Conservation (phyloP, 257 asterid species). For the Nicotiana paniculata region DNA sequence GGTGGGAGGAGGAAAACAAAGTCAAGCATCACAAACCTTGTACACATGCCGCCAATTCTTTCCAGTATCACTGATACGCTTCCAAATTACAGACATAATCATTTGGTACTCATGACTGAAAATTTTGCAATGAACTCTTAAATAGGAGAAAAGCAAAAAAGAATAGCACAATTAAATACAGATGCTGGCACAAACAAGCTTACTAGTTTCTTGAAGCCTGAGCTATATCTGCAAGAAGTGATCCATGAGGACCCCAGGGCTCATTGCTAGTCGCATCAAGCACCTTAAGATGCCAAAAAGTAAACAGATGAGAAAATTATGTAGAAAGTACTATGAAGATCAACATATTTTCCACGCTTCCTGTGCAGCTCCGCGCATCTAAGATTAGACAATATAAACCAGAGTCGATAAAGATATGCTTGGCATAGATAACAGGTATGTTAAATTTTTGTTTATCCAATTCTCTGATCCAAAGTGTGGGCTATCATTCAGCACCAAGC, state of each 20-base stretch:
- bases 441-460: neutral
- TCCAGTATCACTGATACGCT: constrained; percentile 89
- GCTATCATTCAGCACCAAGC: neutral
- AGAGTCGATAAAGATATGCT: neutral
- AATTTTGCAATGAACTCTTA: constrained; percentile 7
- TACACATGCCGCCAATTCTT: constrained; percentile 97
- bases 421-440: neutral
- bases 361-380: neutral
- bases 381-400: neutral
- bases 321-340: neutral
- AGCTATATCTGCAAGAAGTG: constrained; percentile 89
- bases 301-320: neutral
- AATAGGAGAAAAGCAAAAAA: constrained; percentile 14
- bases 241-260: constrained; percentile 98
- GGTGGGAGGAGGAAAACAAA: neutral
- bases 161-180: neutral
- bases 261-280: constrained; percentile 98
- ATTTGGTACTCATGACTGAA: constrained; percentile 91
- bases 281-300: constrained; percentile 42
- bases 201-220: constrained; percentile 83
- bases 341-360: neutral
- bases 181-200: constrained; percentile 7
- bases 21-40: constrained; percentile 50
- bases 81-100: constrained; percentile 91
- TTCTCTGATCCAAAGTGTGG: neutral